Conservation (phyloP, 495 filamentous ascomycete genomes). For the Trichocladium uniseriatum region DNA sequence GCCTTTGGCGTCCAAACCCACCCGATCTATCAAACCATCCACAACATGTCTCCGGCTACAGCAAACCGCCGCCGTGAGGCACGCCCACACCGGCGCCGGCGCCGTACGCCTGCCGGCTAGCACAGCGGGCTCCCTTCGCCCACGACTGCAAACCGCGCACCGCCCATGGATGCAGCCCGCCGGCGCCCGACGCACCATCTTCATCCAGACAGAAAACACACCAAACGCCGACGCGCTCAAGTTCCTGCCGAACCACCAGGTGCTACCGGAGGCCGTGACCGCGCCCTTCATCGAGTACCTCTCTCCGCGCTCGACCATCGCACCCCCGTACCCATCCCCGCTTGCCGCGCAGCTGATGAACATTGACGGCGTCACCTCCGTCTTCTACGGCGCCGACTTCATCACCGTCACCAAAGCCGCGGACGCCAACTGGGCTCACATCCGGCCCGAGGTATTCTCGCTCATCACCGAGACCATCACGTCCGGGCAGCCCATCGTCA, state of each 20-base stretch:
- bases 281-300: slow-evolving; percentile 86
- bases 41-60: slow-evolving; percentile 16
- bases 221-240: slow-evolving; percentile 90
- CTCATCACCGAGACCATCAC: slow-evolving; percentile 87
- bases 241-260: slow-evolving; percentile 78
- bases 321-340: slow-evolving; percentile 86
- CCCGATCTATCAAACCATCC: slow-evolving; percentile 9
- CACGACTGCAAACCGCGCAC: slow-evolving; percentile 6
- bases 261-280: slow-evolving; percentile 63
- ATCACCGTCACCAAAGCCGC: slow-evolving; percentile 90
- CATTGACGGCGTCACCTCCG: slow-evolving; percentile 80
- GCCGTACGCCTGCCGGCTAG: not conserved
- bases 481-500: slow-evolving; percentile 72
- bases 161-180: slow-evolving; percentile 1
- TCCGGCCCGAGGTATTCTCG: slow-evolving; percentile 91
- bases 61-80: slow-evolving; percentile 10
- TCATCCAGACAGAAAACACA: slow-evolving; percentile 93
- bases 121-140: slow-evolving; percentile 9
- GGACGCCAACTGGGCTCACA: slow-evolving; percentile 83
- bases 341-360: slow-evolving; percentile 81
- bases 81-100: slow-evolving; percentile 13
- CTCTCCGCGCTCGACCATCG: slow-evolving; percentile 74
- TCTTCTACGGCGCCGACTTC: slow-evolving; percentile 94
- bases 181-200: slow-evolving; percentile 57
- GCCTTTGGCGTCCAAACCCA: slow-evolving; percentile 19